Evolutionary conservation across 495 filamentous ascomycete species (phyloP).

Genomic region (Neurospora tetraspora): DNA sequence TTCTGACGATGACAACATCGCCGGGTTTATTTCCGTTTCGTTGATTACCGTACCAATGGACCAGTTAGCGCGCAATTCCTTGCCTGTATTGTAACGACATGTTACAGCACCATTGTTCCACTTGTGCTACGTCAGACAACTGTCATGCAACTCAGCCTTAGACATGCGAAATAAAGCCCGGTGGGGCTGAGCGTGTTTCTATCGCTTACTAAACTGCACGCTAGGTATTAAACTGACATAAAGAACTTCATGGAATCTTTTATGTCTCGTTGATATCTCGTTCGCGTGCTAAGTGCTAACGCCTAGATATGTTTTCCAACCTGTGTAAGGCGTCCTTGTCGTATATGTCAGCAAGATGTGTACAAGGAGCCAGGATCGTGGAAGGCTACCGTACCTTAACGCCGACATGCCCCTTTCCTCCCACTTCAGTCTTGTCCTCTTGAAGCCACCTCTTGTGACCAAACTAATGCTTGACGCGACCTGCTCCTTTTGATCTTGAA

Average conservation of each 20-base stretch:
- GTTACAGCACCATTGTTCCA: not conserved
- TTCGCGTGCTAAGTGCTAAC: not conserved
- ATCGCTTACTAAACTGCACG: not conserved
- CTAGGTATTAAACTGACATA: not conserved
- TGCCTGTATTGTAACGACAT: not conserved
- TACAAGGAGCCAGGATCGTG: not conserved
- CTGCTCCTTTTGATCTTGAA: not conserved
- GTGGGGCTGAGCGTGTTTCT: not conserved
- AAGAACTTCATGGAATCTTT: not conserved
- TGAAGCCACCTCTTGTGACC: not conserved
- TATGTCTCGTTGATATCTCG: not conserved
- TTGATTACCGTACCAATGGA: not conserved
- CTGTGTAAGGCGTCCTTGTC: not conserved
- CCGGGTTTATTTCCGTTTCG: not conserved
- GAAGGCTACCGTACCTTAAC: not conserved
- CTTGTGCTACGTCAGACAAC: not conserved
- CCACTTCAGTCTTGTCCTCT: not conserved
- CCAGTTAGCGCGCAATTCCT: not conserved
- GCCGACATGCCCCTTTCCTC: not conserved
- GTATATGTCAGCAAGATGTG: not conserved
- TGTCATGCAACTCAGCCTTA: not conserved
- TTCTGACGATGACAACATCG: not conserved
- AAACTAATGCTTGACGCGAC: not conserved
- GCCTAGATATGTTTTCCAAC: not conserved
- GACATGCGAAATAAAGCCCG: not conserved